phyloP scores from a whole-genome alignment of 2,329 filamentous ascomycete species.

The Dryadomyces quercus-mongolicae region DNA sequence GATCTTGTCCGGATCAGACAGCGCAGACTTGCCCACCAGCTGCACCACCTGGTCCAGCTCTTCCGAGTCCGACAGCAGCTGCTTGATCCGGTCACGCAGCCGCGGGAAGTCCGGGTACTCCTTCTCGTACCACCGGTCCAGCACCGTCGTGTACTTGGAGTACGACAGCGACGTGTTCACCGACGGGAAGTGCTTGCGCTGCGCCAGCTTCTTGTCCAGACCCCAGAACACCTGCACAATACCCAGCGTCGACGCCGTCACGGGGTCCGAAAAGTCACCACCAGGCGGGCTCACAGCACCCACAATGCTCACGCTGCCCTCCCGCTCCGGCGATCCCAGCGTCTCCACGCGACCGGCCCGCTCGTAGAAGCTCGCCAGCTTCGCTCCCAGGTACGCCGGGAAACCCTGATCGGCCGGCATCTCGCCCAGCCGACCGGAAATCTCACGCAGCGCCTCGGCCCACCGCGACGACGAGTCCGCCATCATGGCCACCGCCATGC shows the following conservation, averaged over 20 bases:
- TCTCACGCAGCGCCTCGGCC: constrained; percentile 96
- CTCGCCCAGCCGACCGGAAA: constrained; percentile 96
- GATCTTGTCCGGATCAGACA: constrained; percentile 97
- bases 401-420: constrained; percentile 99
- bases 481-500: constrained; percentile 99
- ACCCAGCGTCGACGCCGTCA: constrained; percentile 83
- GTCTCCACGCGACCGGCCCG: constrained; percentile 80
- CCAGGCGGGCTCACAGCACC: constrained; percentile 94
- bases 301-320: constrained; percentile 93
- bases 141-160: constrained; percentile 83
- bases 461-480: constrained; percentile 95
- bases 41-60: constrained; percentile 98
- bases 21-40: constrained; percentile 90
- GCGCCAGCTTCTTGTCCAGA: constrained; percentile 97
- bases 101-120: constrained; percentile 88
- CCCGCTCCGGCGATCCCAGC: constrained; percentile 77
- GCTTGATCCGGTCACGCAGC: constrained; percentile 83
- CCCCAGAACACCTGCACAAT: constrained; percentile 99
- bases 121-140: constrained; percentile 93
- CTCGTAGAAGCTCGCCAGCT: constrained; percentile 98
- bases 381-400: constrained; percentile 91
- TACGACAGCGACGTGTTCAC: constrained; percentile 94
- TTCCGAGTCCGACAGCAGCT: constrained; percentile 87
- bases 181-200: constrained; percentile 97
- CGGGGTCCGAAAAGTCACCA: constrained; percentile 98